Base-by-base conservation (phyloP, 73 alveolate genomes). In the Paramecium primaurelia region DNA sequence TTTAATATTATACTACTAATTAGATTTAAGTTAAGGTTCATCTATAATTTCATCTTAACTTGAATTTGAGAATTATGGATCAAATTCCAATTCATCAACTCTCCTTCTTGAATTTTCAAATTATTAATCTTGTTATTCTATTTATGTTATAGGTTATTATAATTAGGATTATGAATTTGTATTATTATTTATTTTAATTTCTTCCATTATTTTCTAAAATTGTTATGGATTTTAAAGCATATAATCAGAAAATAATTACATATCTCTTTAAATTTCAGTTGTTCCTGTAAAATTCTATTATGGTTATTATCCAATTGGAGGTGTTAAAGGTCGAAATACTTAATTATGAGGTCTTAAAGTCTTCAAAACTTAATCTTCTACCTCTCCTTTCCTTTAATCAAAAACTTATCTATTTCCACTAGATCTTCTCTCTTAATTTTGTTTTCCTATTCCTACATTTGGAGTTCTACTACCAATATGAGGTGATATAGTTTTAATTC, bases 401-500 rank as follows among this genome's bases (percentile, higher is more conserved):
- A 32, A 49, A 1, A 32, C 49, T 22, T 80, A 22, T 80, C 73
- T 80, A 80, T 80, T 80, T 8, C 91, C 91, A 32, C 64, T 32
- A 14, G 58, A 49, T 22, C 20, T 80, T 47, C 91, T 80, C 30
- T 80, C 91, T 14, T 80, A 12, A 20, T 44, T 32, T 28, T 40
- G 34, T 12, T 34, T 28, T 22, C 91, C 58, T 4, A 68, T 34
- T 34, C 85, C 69, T 22, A 54, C 69, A 18, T 54, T 54, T 2
- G 84, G 84, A 14, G 84, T 75, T 42, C 88, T 30, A 18, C 64
- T 36, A n/a, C 71, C 91, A 20, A 80, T 80, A 4, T 89, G 80
- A 71, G 94, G 94, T 44, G 94, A 89, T 9, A 71, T 69, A 2
- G 68, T 45, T 18, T 89, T 89, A 16, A 89, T 71, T 71, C 75